Evolutionary conservation across 2,329 filamentous ascomycete genomes (phyloP), one percentile per base, ranked within the genome.

Genomic region (Beauveria varroae): DNA sequence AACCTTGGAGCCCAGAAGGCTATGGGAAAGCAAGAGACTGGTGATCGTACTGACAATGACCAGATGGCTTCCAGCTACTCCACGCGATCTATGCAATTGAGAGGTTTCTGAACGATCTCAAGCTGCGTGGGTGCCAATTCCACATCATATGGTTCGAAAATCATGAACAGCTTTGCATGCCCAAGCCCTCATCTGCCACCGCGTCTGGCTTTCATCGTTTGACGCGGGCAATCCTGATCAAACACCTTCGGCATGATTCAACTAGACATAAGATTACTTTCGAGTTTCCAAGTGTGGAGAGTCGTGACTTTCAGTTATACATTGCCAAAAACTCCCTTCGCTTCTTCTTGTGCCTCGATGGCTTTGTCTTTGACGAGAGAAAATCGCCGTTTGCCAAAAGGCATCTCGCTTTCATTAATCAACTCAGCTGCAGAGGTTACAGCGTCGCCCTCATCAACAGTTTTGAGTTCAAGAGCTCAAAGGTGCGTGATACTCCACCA

Each of bases 51-150:
- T 63, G 37, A 64, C 49, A 43, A 10, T 3, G 9, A 40, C 34
- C 64, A 81, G 78, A 77, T 55, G 88, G 88, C 0, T 87, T 89
- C 62, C 88, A 92, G 71, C 70, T 92, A 7, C 76, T 92, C 0
- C 89, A 91, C 70, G 87, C 86, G 0, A 80, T 86, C 4, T 88
- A 88, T 68, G 80, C 83, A 1, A 83, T 91, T 0, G 89, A 93
- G 70, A 76, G 75, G 8, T 86, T 91, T 65, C 77, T 92, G 1
- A 72, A 76, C 47, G 79, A 83, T 60, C 78, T 92, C 18, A 75
- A 78, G 47, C 79, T 80, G 60, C 79, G 87, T 55, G 85, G 86
- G 58, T 91, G 88, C 71, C 84, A 86, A 61, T 92, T 91, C 66
- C 82, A 91, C 64, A 72, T 92, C 63, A 74, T 86, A 18, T 93